Evolutionary conservation across 164 flowering plant genomes (phyloP).

Genomic region (Liquidambar formosana): DNA sequence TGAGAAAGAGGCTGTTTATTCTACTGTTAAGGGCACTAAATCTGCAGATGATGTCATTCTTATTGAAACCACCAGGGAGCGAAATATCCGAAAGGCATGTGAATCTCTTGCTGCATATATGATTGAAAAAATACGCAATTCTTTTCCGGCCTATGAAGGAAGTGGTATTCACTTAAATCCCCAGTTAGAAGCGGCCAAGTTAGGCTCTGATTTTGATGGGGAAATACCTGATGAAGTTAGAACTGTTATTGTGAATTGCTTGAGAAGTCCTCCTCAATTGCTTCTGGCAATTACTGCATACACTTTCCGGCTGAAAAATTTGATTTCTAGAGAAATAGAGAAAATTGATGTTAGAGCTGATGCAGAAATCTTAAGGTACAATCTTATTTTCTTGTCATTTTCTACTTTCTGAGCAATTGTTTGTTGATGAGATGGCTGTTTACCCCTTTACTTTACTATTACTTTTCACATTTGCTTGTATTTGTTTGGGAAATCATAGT

Average conservation of each 20-base stretch:
- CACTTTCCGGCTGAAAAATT: slow-evolving; percentile 63
- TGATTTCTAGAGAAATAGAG: slow-evolving; percentile 78
- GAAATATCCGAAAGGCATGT: slow-evolving; percentile 83
- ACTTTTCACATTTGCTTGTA: not conserved
- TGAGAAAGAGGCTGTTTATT: slow-evolving; percentile 77
- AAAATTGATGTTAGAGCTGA: slow-evolving; percentile 92
- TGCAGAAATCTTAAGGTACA: slow-evolving; percentile 89
- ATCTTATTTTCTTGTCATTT: not conserved
- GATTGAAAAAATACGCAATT: slow-evolving; percentile 59
- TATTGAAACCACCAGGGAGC: slow-evolving; percentile 78
- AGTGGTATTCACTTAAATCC: slow-evolving; percentile 75
- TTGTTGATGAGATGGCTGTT: not conserved
- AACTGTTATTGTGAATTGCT: slow-evolving; percentile 51
- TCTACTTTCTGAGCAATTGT: not conserved
- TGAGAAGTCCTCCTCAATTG: slow-evolving; percentile 74
- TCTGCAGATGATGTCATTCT: slow-evolving; percentile 80
- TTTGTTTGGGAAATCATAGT: not conserved
- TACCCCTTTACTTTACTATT: not conserved
- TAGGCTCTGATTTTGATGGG: slow-evolving; percentile 88
- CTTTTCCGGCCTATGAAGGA: slow-evolving; percentile 96
- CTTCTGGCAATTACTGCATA: slow-evolving; percentile 83
- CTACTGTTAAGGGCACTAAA: slow-evolving; percentile 75
- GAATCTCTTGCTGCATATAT: slow-evolving; percentile 72
- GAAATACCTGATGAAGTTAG: slow-evolving; percentile 80
- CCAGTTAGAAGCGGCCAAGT: slow-evolving; percentile 70